Evolutionary conservation across 2,329 filamentous ascomycete species (phyloP).

Genomic region (Colletotrichum brevisporum): DNA sequence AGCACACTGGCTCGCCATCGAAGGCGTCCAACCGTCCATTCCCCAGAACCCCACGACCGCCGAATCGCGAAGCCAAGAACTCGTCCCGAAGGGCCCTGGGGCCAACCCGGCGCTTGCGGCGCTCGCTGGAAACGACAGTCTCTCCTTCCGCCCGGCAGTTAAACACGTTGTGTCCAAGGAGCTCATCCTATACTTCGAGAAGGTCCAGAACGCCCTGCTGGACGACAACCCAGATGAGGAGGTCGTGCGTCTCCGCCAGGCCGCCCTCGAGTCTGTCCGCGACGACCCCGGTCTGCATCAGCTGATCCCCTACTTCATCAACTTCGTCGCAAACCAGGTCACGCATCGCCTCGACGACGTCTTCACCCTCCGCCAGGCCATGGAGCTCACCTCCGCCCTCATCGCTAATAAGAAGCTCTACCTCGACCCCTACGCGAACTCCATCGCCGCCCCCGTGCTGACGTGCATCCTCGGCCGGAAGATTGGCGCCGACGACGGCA

Average conservation of each 20-base stretch:
- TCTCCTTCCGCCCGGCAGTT: conserved; percentile 88
- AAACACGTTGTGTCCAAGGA: conserved; percentile 98
- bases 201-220: conserved; percentile 89
- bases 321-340: conserved; percentile 95
- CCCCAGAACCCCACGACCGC: conserved; percentile 93
- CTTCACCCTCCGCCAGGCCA: conserved; percentile 91
- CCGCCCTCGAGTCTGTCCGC: conserved; percentile 86
- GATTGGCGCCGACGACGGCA: conserved; percentile 72
- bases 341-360: conserved; percentile 93
- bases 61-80: conserved; percentile 86
- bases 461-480: conserved; percentile 92
- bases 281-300: conserved; percentile 96
- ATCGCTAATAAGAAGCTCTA: conserved; percentile 88
- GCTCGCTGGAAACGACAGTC: conserved; percentile 85
- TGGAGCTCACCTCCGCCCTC: conserved; percentile 88
- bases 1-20: conserved; percentile 98
- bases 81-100: conserved; percentile 90
- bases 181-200: conserved; percentile 96
- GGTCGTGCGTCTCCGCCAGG: conserved; percentile 79
- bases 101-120: conserved; percentile 89
- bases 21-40: conserved; percentile 96
- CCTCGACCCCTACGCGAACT: conserved; percentile 71
- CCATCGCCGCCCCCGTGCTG: conserved; percentile 86
- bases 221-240: conserved; percentile 89
- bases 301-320: conserved; percentile 94